Evolutionary conservation across 2,329 filamentous ascomycete species (phyloP).

Genomic region (Penicillium corylophilum): DNA sequence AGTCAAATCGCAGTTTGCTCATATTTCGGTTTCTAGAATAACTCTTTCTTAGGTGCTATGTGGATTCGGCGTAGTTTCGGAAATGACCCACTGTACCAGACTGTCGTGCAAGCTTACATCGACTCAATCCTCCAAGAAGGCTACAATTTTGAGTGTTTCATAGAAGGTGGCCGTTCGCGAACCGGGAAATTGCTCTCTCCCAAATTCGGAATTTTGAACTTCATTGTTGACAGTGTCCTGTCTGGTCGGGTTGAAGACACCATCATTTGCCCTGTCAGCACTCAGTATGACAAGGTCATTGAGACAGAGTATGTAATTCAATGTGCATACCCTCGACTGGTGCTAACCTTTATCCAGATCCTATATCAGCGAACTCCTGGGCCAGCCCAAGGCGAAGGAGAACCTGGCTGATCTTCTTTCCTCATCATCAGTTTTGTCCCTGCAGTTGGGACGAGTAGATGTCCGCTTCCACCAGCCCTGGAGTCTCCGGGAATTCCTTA

Average conservation of each 20-base stretch:
- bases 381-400: slow-evolving; percentile 93
- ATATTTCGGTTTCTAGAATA: slow-evolving; percentile 7
- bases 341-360: slow-evolving; percentile 51
- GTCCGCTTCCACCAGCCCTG: slow-evolving; percentile 96
- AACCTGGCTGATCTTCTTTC: slow-evolving; percentile 88
- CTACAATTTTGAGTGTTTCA: slow-evolving; percentile 96
- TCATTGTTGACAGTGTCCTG: slow-evolving; percentile 84
- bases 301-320: slow-evolving; percentile 68
- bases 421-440: slow-evolving; percentile 80
- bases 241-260: slow-evolving; percentile 86
- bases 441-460: slow-evolving; percentile 88
- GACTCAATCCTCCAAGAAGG: slow-evolving; percentile 87
- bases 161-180: slow-evolving; percentile 88
- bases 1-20: slow-evolving; percentile 13
- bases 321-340: neutral
- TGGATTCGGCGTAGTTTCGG: slow-evolving; percentile 93
- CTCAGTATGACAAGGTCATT: slow-evolving; percentile 98
- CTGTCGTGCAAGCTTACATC: slow-evolving; percentile 93
- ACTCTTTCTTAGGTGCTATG: slow-evolving; percentile 66
- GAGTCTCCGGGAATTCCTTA: slow-evolving; percentile 80
- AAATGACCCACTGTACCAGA: slow-evolving; percentile 84
- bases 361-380: slow-evolving; percentile 90
- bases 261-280: slow-evolving; percentile 92
- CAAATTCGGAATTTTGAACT: slow-evolving; percentile 92
- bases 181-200: slow-evolving; percentile 92